Conservation (phyloP, 2,329 filamentous ascomycete species). For the Fusarium dlaminii region DNA sequence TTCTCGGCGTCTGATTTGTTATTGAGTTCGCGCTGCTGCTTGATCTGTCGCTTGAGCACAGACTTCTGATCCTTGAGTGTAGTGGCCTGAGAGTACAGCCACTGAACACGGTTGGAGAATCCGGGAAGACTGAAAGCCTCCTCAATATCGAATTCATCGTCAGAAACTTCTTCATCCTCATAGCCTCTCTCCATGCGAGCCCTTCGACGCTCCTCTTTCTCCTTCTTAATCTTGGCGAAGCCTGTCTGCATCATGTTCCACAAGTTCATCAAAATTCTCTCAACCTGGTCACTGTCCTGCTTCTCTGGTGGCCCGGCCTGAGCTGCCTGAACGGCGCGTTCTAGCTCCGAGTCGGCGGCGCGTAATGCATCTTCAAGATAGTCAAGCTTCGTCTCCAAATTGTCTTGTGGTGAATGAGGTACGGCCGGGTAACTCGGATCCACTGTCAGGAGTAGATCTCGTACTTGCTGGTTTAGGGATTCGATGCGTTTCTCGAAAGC, state of each 20-base stretch:
- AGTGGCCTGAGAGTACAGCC: slow-evolving; percentile 79
- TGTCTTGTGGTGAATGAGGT: slow-evolving; percentile 65
- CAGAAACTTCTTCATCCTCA: slow-evolving; percentile 68
- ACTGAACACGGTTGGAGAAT: slow-evolving; percentile 82
- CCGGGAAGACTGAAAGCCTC: slow-evolving; percentile 77
- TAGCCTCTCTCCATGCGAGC: slow-evolving; percentile 66
- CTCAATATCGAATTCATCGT: slow-evolving; percentile 64
- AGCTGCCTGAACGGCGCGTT: slow-evolving; percentile 45
- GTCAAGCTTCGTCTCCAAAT: slow-evolving; percentile 72
- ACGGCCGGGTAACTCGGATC: slow-evolving; percentile 63
- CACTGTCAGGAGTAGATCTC: slow-evolving; percentile 63
- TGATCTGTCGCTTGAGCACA: slow-evolving; percentile 89
- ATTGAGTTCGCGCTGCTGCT: slow-evolving; percentile 93
- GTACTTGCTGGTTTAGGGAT: slow-evolving; percentile 71
- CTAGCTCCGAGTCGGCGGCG: slow-evolving; percentile 57
- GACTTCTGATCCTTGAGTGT: slow-evolving; percentile 86
- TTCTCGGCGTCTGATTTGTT: slow-evolving; percentile 82
- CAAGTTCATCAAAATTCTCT: slow-evolving; percentile 61
- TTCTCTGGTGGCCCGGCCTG: slow-evolving; percentile 41
- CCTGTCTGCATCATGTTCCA: slow-evolving; percentile 65
- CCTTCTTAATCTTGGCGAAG: slow-evolving; percentile 64
- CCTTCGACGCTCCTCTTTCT: slow-evolving; percentile 63
- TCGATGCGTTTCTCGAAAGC: slow-evolving; percentile 65
- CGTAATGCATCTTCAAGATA: slow-evolving; percentile 72
- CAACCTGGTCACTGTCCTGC: slow-evolving; percentile 61